Percentiles rank a stretch among this genome's conserved stretches.
These are phyloP conservation scores for Podospora appendiculata DNA, from an alignment of 495 filamentous ascomycete genomes.

Conservation along the genomic window DNA sequence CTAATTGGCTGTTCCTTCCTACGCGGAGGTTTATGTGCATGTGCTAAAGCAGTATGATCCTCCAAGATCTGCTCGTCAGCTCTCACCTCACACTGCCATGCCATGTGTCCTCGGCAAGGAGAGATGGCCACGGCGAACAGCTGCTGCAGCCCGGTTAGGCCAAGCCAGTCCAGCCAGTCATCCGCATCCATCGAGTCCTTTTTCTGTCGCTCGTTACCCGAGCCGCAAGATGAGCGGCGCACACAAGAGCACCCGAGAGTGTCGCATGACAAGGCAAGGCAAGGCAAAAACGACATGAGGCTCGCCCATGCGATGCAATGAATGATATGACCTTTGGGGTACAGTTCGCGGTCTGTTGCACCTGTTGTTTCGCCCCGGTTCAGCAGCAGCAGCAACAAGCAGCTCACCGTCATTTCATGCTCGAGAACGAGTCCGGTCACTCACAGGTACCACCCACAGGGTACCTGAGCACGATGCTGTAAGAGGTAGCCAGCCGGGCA, in stretches of 20 bases:
- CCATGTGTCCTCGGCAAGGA: too few species aligned
- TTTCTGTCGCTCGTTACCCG: background rate
- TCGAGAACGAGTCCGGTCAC: background rate
- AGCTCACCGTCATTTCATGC: slow-evolving; percentile 20
- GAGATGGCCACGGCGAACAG: too few species aligned
- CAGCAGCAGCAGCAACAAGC: background rate
- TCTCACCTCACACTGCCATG: too few species aligned
- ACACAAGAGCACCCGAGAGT: background rate
- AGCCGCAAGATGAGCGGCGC: background rate
- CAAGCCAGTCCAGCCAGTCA: too few species aligned
- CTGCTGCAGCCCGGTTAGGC: too few species aligned
- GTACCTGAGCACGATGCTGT: background rate
- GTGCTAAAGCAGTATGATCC: too few species aligned
- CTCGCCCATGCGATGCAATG: background rate
- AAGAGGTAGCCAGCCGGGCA: background rate
- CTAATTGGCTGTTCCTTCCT: too few species aligned
- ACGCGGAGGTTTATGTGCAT: too few species aligned
- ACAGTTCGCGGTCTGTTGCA: background rate
- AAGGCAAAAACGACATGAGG: background rate
- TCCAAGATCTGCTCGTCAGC: too few species aligned
- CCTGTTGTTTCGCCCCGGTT: background rate
- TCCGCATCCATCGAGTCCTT: too few species aligned
- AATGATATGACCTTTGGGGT: background rate
- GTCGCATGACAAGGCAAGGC: background rate
- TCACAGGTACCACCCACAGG: background rate